Evolutionary conservation across 495 filamentous ascomycete species (phyloP).

Genomic region (Hypoxylon fuscum): DNA sequence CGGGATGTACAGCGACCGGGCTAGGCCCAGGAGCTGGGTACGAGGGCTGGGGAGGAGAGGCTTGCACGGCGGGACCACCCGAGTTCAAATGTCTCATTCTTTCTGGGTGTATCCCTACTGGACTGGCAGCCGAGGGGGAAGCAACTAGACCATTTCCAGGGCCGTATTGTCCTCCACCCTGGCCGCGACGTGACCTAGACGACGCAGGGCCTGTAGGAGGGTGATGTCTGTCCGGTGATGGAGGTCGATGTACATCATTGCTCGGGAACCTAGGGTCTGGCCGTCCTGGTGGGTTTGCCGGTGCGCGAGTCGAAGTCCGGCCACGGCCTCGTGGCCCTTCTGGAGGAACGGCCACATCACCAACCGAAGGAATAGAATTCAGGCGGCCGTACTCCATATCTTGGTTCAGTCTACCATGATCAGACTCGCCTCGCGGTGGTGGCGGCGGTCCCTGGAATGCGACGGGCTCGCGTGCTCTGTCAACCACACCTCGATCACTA

Average conservation of each 20-base stretch:
- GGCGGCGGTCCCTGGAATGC: slow-evolving; percentile 44
- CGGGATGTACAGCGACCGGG: slow-evolving; percentile 56
- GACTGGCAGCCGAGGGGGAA: slow-evolving; percentile 38
- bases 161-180: slow-evolving; percentile 43
- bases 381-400: slow-evolving; percentile 71
- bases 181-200: slow-evolving; percentile 51
- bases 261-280: slow-evolving; percentile 48
- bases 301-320: slow-evolving; percentile 48
- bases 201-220: slow-evolving; percentile 60
- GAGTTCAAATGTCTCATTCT: slow-evolving; percentile 50
- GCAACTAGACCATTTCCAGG: slow-evolving; percentile 45
- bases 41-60: slow-evolving; percentile 33
- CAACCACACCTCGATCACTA: slow-evolving; percentile 46
- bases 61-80: slow-evolving; percentile 27
- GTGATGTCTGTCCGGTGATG: slow-evolving; percentile 56
- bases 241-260: slow-evolving; percentile 48
- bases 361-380: slow-evolving; percentile 61
- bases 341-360: slow-evolving; percentile 66
- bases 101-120: slow-evolving; percentile 54
- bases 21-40: slow-evolving; percentile 36
- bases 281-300: slow-evolving; percentile 47
- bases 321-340: slow-evolving; percentile 73
- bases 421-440: slow-evolving; percentile 54
- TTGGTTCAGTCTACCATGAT: slow-evolving; percentile 65
- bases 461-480: slow-evolving; percentile 47